Evolutionary conservation across 1,139 yeast genomes (phyloP), one percentile per base, ranked within the genome.

Genomic region (Blastobotrys arbuscula): DNA sequence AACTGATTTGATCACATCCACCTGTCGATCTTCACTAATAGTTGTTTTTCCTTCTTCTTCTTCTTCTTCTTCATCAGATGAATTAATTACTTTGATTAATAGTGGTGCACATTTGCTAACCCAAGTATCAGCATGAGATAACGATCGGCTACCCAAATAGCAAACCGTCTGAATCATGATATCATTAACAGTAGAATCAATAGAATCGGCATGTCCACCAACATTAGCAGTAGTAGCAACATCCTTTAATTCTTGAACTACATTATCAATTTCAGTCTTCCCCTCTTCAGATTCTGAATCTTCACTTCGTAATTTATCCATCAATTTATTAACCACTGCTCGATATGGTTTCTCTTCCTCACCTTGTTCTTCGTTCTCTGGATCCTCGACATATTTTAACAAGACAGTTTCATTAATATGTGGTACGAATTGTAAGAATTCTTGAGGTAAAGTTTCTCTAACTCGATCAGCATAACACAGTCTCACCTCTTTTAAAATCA

Each of bases 141-240:
- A 76, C 0, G 97, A 89, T 62, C 97, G 78, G 42, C 88, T 84
- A 23, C 97, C 97, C 53, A 89, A 81, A 59, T 81, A 83, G 43
- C 94, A 85, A 49, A 88, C 75, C 0, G 85, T 75, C 60, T 87
- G 90, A 56, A 84, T 74, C 21, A 89, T 67, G 24, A 86, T 69
- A 34, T 84, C 78, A 39, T 84, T 72, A 38, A 80, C 64, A 52
- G 82, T 70, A 55, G 75, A 66, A 56, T 75, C 70, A 56, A 78
- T 53, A 62, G 77, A 67, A 2, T 64, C 58, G 20, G 59, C 61
- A 50, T 61, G 50, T 42, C 50, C 56, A 5, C 64, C 63, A 10
- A 67, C 66, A 20, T 55, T 49, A 26, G 52, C 56, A 16, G 50
- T 52, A 12, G 59, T 50, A 42, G 59, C 51, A 38, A 63, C 62